Conservation (phyloP, 805 yeast species). For the Saccharomycopsis vini region DNA sequence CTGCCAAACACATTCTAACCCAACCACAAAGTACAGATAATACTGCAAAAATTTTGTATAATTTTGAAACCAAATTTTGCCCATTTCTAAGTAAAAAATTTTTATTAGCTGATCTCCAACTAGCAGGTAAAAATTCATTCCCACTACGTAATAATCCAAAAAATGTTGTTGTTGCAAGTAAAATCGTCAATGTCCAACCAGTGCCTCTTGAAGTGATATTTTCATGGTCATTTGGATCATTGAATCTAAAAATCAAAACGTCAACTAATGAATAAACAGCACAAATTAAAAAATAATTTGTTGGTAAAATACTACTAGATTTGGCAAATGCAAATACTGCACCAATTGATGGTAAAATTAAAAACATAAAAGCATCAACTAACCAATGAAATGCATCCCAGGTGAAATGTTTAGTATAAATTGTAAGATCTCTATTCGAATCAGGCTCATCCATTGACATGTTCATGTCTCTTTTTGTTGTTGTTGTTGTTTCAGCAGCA, state of each 20-base stretch:
- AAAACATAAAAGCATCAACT: constrained; percentile 35
- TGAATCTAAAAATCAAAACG: constrained; percentile 47
- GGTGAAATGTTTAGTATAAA: constrained; percentile 31
- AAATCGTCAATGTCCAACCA: constrained; percentile 48
- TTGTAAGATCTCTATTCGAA: constrained; percentile 4
- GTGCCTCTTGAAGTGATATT: constrained; percentile 61
- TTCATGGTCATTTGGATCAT: constrained; percentile 58
- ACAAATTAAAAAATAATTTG: constrained; percentile 37
- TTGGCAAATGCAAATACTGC: constrained; percentile 49
- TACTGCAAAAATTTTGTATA: constrained; percentile 41
- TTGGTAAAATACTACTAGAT: constrained; percentile 32
- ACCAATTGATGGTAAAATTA: constrained; percentile 49
- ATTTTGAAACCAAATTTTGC: constrained; percentile 24
- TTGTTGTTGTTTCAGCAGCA: too few species aligned
- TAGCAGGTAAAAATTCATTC: constrained; percentile 32
- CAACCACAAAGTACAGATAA: constrained; percentile 53
- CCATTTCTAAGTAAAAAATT: constrained; percentile 32
- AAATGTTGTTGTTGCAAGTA: constrained; percentile 40
- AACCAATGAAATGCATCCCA: constrained; percentile 63
- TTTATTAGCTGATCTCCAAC: constrained; percentile 22
- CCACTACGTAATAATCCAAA: constrained; percentile 51
- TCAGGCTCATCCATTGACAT: constrained; percentile 12
- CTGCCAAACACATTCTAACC: constrained; percentile 73
- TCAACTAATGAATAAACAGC: constrained; percentile 48
- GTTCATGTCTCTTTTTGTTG: too few species aligned